Conservation (phyloP, 2,329 filamentous ascomycete species). For the Botrytis sinoallii region DNA sequence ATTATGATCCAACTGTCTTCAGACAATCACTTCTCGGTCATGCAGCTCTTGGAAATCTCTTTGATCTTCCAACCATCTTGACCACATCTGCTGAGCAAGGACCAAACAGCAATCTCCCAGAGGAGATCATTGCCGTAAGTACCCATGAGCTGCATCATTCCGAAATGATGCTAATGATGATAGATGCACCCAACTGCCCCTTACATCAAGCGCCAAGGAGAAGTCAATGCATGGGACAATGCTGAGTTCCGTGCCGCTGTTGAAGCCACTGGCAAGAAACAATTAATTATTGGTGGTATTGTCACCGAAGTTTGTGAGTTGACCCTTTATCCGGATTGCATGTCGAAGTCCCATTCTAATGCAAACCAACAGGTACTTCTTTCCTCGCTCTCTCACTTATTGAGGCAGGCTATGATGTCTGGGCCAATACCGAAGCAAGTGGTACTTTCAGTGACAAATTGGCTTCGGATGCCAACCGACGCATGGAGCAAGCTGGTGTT, state of each 20-base stretch:
- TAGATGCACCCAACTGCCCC: conserved; percentile 62
- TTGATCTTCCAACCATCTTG: conserved; percentile 66
- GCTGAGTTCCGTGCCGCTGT: conserved; percentile 64
- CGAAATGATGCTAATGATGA: not conserved
- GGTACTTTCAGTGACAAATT: conserved; percentile 62
- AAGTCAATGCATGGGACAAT: conserved; percentile 78
- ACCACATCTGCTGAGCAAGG: conserved; percentile 64
- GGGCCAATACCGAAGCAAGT: conserved; percentile 68
- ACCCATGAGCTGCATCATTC: not conserved
- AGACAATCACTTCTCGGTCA: conserved; percentile 66
- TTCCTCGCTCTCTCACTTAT: conserved; percentile 72
- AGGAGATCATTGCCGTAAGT: conserved; percentile 57
- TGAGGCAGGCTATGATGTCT: conserved; percentile 69
- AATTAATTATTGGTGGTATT: conserved; percentile 71
- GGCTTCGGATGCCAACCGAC: conserved; percentile 61
- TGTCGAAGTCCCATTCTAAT: not conserved
- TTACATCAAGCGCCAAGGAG: conserved; percentile 64
- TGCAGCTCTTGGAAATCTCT: conserved; percentile 61
- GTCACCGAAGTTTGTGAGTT: conserved; percentile 66
- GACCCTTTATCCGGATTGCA: not conserved
- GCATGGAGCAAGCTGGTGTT: conserved; percentile 66
- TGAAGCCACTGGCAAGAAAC: conserved; percentile 60
- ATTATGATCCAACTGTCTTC: conserved; percentile 64
- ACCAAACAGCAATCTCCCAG: conserved; percentile 68
- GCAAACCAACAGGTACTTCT: conserved; percentile 50